Conservation (phyloP, 805 yeast species). For the Wickerhamiella dianesei region DNA sequence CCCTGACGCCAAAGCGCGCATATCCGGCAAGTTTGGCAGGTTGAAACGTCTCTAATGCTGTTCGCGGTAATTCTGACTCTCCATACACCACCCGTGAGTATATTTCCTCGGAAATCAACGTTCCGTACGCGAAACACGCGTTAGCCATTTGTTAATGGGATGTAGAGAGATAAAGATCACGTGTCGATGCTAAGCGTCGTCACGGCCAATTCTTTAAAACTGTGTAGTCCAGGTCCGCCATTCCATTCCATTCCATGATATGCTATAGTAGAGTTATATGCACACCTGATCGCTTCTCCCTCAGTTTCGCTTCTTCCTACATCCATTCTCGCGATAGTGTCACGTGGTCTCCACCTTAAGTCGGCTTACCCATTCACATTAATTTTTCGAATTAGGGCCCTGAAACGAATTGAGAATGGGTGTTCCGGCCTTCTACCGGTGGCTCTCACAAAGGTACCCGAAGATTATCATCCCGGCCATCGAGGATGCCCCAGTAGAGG, state of each 20-base stretch:
- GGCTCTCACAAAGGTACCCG: slow-evolving; percentile 89
- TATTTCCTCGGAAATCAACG: not conserved
- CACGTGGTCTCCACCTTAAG: not conserved
- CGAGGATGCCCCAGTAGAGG: slow-evolving; percentile 42
- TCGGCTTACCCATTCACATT: not conserved
- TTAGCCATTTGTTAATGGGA: too few species aligned
- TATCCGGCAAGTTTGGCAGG: not conserved
- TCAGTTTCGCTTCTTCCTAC: too few species aligned
- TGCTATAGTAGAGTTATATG: not conserved
- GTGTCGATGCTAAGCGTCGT: too few species aligned
- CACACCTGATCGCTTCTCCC: too few species aligned
- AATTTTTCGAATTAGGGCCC: not conserved
- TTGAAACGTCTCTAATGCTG: not conserved
- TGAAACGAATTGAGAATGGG: too few species aligned
- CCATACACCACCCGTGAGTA: slow-evolving; percentile 1
- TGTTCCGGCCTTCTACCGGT: slow-evolving; percentile 95
- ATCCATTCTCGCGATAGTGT: too few species aligned
- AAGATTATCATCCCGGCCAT: slow-evolving; percentile 83
- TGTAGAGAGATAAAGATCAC: too few species aligned
- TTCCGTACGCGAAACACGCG: not conserved
- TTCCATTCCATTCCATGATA: not conserved
- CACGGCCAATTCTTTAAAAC: too few species aligned
- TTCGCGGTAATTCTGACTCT: not conserved
- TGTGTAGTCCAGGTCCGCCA: too few species aligned
- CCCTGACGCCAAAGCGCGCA: not conserved